Conservation (phyloP, 1,284 basidiomycete genomes). For the Singerocomus inundabilis region DNA sequence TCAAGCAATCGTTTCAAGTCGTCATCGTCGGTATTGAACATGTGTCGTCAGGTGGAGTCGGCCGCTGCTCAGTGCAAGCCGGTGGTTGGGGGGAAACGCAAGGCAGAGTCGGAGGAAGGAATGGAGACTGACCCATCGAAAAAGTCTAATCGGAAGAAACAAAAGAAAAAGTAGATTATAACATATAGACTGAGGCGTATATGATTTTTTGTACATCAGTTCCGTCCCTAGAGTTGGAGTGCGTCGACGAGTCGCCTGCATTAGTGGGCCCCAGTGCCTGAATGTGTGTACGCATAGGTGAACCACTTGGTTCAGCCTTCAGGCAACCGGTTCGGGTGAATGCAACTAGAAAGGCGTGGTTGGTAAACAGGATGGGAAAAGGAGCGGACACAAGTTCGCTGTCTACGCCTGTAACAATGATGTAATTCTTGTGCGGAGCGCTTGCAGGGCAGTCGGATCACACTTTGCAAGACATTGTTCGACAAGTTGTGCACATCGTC, state of each 20-base stretch:
- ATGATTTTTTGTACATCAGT: background rate
- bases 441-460: conserved; percentile 19
- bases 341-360: background rate
- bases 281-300: background rate
- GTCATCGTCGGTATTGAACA: conserved; percentile 42
- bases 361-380: background rate
- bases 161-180: conserved; percentile 39
- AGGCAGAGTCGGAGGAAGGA: conserved; percentile 34
- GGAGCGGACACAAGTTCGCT: background rate
- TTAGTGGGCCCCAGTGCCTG: too few species aligned
- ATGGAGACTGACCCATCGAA: conserved; percentile 34
- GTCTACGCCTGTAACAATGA: conserved; percentile 13
- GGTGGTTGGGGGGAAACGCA: conserved; percentile 40
- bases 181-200: conserved; percentile 3
- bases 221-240: background rate
- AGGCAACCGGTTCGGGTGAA: background rate
- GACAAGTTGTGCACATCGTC: conserved; percentile 25
- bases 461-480: conserved; percentile 23
- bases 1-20: conserved; percentile 45
- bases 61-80: conserved; percentile 18
- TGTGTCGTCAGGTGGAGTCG: conserved; percentile 48
- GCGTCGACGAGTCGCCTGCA: background rate
- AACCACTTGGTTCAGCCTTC: background rate
- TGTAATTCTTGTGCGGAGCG: conserved; percentile 19
- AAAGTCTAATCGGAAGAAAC: conserved; percentile 55